Evolutionary conservation across 495 filamentous ascomycete genomes (phyloP), one percentile per base, ranked within the genome.

Genomic region (Chlorociboria aeruginascens): DNA sequence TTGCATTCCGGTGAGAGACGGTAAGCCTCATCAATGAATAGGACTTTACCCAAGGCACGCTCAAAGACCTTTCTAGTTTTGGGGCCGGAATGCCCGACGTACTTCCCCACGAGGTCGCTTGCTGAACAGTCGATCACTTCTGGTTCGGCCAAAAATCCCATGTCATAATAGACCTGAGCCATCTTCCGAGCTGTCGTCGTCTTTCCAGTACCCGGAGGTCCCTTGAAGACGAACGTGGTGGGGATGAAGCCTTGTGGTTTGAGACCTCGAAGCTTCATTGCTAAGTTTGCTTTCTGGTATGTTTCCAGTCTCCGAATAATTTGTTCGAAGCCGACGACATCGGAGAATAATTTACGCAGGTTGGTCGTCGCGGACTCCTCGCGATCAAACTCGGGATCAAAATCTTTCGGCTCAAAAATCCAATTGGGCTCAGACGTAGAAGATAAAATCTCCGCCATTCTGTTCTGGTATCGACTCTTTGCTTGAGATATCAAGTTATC

Each of bases 361-460:
- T 81, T 82, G 0, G 66, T 73, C 3, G 61, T 61, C 0, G 71
- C 68, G 3, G 62, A 60, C 1, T 71, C 63, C 0, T 55, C 69
- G 4, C 85, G 69, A 46, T 82, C 70, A 52, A 71, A 85, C 3
- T 88, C 64, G 25, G 65, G 60, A 58, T 89, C 86, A 52, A 90
- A 81, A 58, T 90, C 85, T 8, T 61, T 45, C 0, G 82, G 68
- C 30, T 79, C 72, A 1, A 88, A 64, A 1, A 61, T 46, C n/a
- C 32, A 42, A 6, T 36, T 17, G 8, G 38, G 8, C 2, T 13
- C 13, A 14, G 34, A 32, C 7, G 60, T 45, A 0, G 80, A 13
- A 8, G 17, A 25, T 8, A 32, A 28, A 7, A 46, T 7, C 0
- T 35, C 14, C 3, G 13, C 20, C n/a, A 31, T 34, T 14, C 50